Base-by-base conservation (phyloP, 2,329 filamentous ascomycete species). In the Stagonosporopsis chrysanthemi region DNA sequence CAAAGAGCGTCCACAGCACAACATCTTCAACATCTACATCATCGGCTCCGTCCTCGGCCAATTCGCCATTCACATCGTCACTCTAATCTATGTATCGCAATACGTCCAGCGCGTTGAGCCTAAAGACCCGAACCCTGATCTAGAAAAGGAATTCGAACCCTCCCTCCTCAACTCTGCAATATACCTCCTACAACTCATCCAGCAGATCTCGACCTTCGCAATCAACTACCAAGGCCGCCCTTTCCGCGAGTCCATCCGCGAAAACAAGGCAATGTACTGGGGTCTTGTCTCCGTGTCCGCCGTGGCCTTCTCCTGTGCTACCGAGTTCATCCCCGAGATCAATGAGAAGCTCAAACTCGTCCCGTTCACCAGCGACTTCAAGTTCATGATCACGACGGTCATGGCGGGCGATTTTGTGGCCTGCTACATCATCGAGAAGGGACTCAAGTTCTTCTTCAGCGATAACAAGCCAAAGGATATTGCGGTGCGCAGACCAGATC, bases 191-290 rank as follows among this genome's bases (percentile, higher is more conserved):
- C 95, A 98, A 73, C 88, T 99, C 48, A 98, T 99, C 77, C 95
- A 99, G 78, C 95, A 99, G 78, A 97, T 99, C 73, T 97, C 93
- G 23, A 99, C 95, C 3, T 99, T 99, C 71, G 93, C 95, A 60
- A 97, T 99, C 83, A 99, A 99, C 83, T 99, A 99, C 82, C 95
- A 99, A 79, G 95, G 95, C 57, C 90, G 95, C 9, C 95, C 95
- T 12, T 99, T 99, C 89, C 91, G 95, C 58, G 95, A 99, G 80
- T 90, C 90, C 22, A 92, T 99, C 65, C 89, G 90, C 5, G 95
- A 97, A 80, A 99, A 99, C 83, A 90, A 88, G 77, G 92, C 91
- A 75, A 99, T 99, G 95, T 99, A 95, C 82, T 99, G 90, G 83
- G 95, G 95, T 58, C 92, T 99, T 53, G 81, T 99, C 38, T 90